Base-by-base conservation (phyloP, 805 yeast species). In the Pichia sporocuriosa region DNA sequence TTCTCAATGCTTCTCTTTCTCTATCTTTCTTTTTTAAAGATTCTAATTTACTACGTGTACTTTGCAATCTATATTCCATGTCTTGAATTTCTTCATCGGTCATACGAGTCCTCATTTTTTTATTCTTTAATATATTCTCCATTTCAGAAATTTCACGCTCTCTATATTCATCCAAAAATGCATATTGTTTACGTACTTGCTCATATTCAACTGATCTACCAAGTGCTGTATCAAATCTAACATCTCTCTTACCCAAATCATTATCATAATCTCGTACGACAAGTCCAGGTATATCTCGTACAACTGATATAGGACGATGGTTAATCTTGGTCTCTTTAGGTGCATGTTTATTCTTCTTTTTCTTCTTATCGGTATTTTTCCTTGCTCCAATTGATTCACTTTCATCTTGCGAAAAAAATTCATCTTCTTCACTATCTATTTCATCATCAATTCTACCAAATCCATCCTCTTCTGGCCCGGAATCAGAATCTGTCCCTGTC, bases 171-270 rank as follows among this genome's bases (percentile, higher is more conserved):
- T 88, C 95, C 44, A 93, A 65, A 57, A 93, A 93, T 33, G 77
- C 73, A 65, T 93, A 93, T 55, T 90, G 81, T 54, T 78, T 75
- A 46, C 97, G 70, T 15, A 84, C 74, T 44, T 71, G 69, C 25
- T 69, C 65, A 44, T 75, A 63, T 57, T 89, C 90, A 1, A 93
- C 85, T 9, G 45, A 32, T 52, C 78, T 82, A 43, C 97, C 97
- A 48, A 78, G 77, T 0, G 96, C 88, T 3, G 90, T 74, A 61
- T 93, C 96, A 59, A 93, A 93, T 51, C 98, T 71, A 26, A 94
- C 81, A 65, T 93, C 98, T 37, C 76, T 72, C 57, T 54, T 52
- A 20, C 39, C 31, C 13, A 26, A 7, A 20, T 27, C 30, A 40
- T 39, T 30, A 49, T 31, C 38, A 8, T 10, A 9, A 24, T 38